A percentile compares a stretch with the other conserved stretches of the same genome.
These are phyloP conservation scores for Zygosaccharomyces lentus DNA, from an alignment of 805 yeast species.

Conservation along the genomic window DNA sequence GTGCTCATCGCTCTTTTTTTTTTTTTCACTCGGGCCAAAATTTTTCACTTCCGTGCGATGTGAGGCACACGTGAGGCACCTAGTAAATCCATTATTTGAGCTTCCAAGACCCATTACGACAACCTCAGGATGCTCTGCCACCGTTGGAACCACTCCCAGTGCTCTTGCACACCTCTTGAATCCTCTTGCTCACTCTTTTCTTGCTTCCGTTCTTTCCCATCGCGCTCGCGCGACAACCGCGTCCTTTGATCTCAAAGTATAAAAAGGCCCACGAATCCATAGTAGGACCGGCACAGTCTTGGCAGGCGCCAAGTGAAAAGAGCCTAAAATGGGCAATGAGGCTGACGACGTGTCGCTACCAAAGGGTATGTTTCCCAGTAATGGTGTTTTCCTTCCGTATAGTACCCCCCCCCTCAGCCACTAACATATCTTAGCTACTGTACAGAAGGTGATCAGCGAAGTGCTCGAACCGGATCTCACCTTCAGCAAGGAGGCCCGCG, in stretches of 20 bases:
- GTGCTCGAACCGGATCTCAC: slow-evolving; percentile 83
- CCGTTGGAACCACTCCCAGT: background rate
- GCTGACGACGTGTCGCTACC: slow-evolving; percentile 43
- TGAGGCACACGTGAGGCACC: slow-evolving; percentile 3
- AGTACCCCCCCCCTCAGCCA: background rate
- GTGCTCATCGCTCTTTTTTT: slow-evolving; percentile 12
- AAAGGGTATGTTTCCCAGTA: slow-evolving; percentile 34
- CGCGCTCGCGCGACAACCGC: slow-evolving; percentile 9
- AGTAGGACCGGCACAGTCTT: background rate
- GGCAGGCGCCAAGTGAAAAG: slow-evolving; percentile 13
- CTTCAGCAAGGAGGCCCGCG: slow-evolving; percentile 89
- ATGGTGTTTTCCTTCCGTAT: background rate
- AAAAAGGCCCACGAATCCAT: slow-evolving; percentile 8
- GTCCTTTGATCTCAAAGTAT: slow-evolving; percentile 8
- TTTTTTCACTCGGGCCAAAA: slow-evolving; percentile 6
- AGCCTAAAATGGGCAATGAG: slow-evolving; percentile 23
- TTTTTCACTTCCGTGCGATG: slow-evolving; percentile 15
- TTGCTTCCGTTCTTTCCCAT: background rate
- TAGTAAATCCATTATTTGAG: background rate
- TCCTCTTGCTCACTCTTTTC: background rate
- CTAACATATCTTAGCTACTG: slow-evolving; percentile 58
- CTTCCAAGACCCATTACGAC: background rate
- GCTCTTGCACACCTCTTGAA: background rate
- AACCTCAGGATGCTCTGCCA: background rate
- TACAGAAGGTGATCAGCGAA: slow-evolving; percentile 88